A percentile compares a stretch with the other conserved stretches of the same genome.
Evolutionary conservation across 2,329 filamentous ascomycete genomes (phyloP).

Genomic region (Coleophoma crateriformis): DNA sequence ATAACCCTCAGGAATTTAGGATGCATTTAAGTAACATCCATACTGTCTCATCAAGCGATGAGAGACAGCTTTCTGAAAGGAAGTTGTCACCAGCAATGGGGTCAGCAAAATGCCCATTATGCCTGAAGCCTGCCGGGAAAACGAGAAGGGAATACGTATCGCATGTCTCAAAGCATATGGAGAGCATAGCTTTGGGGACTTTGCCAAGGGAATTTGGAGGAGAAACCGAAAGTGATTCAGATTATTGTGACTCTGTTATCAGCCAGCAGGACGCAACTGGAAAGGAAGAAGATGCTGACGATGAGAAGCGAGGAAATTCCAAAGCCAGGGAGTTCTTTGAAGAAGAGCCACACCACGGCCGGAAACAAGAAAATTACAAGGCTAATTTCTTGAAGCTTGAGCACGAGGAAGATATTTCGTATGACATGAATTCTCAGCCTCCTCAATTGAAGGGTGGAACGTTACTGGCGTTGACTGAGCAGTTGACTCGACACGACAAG

Average conservation of each 20-base stretch:
- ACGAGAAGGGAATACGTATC: slow-evolving; percentile 4
- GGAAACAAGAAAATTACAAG: slow-evolving; percentile 57
- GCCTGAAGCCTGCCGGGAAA: slow-evolving; percentile 2
- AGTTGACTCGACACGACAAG: slow-evolving; percentile 92
- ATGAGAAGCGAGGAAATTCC: slow-evolving; percentile 37
- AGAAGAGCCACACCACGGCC: slow-evolving; percentile 44
- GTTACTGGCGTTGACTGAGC: slow-evolving; percentile 82
- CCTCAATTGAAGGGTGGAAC: slow-evolving; percentile 84
- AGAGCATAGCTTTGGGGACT: slow-evolving; percentile 4
- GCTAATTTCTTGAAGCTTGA: slow-evolving; percentile 84
- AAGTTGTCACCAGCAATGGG: background rate
- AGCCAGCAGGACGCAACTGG: too few species aligned
- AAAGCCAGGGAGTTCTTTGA: slow-evolving; percentile 64
- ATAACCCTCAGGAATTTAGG: background rate
- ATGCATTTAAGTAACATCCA: slow-evolving; percentile 1
- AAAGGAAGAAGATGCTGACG: too few species aligned
- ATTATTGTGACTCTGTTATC: too few species aligned
- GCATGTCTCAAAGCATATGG: slow-evolving; percentile 8
- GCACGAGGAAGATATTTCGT: slow-evolving; percentile 82
- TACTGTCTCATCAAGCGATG: background rate
- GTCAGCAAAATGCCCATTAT: slow-evolving; percentile 3
- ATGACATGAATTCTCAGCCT: slow-evolving; percentile 74
- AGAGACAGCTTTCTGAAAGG: background rate
- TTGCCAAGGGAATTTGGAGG: slow-evolving; percentile 1
- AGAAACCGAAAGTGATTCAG: too few species aligned